Evolutionary conservation across 176 grass and related monocot species (phyloP).

Genomic region (Avena eriantha): DNA sequence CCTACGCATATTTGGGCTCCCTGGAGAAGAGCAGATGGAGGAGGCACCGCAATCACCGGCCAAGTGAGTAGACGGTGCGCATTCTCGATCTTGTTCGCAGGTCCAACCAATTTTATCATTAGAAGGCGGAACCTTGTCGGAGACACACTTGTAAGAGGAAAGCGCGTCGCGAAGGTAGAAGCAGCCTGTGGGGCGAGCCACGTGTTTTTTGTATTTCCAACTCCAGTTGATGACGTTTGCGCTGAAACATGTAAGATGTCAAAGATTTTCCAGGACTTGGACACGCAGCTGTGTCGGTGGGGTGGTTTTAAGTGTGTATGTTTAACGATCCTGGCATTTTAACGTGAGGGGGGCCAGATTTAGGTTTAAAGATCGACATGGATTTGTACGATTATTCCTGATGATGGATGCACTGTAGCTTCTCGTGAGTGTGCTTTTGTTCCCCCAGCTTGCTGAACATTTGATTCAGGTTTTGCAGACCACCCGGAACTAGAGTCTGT

Average conservation of each 20-base stretch:
- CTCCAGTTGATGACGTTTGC: background rate
- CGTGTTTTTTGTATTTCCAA: background rate
- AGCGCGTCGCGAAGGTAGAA: background rate
- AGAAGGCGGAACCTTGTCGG: background rate
- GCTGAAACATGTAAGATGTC: background rate
- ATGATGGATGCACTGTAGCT: too few relatives aligned
- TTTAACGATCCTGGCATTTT: background rate
- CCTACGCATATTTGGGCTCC: constrained; percentile 88
- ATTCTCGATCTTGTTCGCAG: background rate
- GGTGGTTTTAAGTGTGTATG: background rate
- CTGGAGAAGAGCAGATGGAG: constrained; percentile 66
- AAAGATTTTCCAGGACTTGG: background rate
- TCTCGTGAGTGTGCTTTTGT: background rate
- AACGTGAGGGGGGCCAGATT: background rate
- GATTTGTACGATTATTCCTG: too few relatives aligned
- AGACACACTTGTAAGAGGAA: background rate
- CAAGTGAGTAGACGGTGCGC: constrained; percentile 22
- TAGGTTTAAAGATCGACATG: background rate
- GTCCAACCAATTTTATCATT: background rate
- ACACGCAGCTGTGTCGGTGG: background rate
- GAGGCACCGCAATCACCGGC: constrained; percentile 41
- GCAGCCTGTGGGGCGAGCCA: background rate
- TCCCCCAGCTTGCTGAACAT: background rate
- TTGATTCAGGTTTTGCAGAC: background rate
- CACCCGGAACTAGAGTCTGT: too few relatives aligned